Evolutionary conservation across 2,329 filamentous ascomycete genomes (phyloP).

Genomic region (Talaromyces albobiverticillius): DNA sequence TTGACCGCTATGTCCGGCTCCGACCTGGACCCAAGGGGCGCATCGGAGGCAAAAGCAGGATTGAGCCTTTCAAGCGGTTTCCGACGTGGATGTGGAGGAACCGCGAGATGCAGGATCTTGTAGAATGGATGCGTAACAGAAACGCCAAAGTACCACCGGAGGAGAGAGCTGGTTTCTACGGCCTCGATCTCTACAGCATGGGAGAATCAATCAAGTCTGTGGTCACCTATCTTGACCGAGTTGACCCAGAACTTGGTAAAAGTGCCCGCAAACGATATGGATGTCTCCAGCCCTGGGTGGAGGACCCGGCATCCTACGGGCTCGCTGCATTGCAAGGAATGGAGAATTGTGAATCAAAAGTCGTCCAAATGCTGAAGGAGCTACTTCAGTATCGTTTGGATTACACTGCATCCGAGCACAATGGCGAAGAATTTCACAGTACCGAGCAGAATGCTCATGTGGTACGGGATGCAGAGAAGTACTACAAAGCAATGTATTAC

Average conservation of each 20-base stretch:
- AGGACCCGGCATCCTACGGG: conserved; percentile 51
- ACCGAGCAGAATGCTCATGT: conserved; percentile 52
- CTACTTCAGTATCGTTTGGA: conserved; percentile 44
- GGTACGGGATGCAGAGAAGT: conserved; percentile 49
- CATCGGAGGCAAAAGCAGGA: conserved; percentile 25
- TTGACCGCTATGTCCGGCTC: conserved; percentile 52
- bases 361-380: conserved; percentile 46
- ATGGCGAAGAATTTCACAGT: conserved; percentile 50
- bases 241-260: conserved; percentile 45
- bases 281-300: conserved; percentile 48
- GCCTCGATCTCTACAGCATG: conserved; percentile 53
- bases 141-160: conserved; percentile 34
- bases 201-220: conserved; percentile 46
- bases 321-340: conserved; percentile 41
- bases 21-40: conserved; percentile 37
- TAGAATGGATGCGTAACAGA: conserved; percentile 51
- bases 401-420: conserved; percentile 31
- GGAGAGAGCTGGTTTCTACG: conserved; percentile 45
- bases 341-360: conserved; percentile 45
- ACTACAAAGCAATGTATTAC: conserved; percentile 54
- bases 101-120: conserved; percentile 49
- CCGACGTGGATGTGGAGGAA: conserved; percentile 59
- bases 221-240: conserved; percentile 47
- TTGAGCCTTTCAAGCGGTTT: conserved; percentile 49
- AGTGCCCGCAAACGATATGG: conserved; percentile 46